A percentile compares a stretch with the other conserved stretches of the same genome.
phyloP scores from a whole-genome alignment of 2,329 filamentous ascomycete species.

The Ophiostoma sp. region DNA sequence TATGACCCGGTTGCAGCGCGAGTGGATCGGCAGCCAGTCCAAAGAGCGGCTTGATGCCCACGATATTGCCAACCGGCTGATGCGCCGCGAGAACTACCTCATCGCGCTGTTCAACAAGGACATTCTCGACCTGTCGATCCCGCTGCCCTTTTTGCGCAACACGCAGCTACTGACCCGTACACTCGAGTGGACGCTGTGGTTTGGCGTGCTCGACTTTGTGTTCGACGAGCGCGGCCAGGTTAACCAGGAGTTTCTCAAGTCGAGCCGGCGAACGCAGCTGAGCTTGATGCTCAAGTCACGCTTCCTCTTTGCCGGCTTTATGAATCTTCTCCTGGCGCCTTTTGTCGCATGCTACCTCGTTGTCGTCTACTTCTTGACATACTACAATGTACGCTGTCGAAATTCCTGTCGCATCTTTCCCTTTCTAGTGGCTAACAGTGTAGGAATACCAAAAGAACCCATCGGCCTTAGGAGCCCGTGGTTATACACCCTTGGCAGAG shows the following conservation, averaged over 20 bases:
- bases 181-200: constrained; percentile 85
- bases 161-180: constrained; percentile 83
- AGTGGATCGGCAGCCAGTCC: constrained; percentile 72
- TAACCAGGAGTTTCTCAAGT: constrained; percentile 76
- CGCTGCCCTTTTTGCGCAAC: constrained; percentile 73
- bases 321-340: constrained; percentile 81
- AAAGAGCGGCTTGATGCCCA: constrained; percentile 94
- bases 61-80: constrained; percentile 92
- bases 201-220: constrained; percentile 86
- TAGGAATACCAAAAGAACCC: constrained; percentile 95
- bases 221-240: constrained; percentile 89
- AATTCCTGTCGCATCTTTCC: background rate
- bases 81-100: constrained; percentile 95
- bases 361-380: constrained; percentile 86
- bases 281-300: constrained; percentile 72
- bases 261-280: constrained; percentile 70
- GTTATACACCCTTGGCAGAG: constrained; percentile 87
- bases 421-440: constrained; percentile 25
- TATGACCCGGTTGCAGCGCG: constrained; percentile 46
- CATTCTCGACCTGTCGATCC: constrained; percentile 77
- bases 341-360: constrained; percentile 82
- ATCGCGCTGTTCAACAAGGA: constrained; percentile 98
- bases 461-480: constrained; percentile 74
- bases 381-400: constrained; percentile 67
- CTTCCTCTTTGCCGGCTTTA: constrained; percentile 74